Evolutionary conservation across 2,329 filamentous ascomycete species (phyloP).

Genomic region (Allantophomopsis lycopodina): DNA sequence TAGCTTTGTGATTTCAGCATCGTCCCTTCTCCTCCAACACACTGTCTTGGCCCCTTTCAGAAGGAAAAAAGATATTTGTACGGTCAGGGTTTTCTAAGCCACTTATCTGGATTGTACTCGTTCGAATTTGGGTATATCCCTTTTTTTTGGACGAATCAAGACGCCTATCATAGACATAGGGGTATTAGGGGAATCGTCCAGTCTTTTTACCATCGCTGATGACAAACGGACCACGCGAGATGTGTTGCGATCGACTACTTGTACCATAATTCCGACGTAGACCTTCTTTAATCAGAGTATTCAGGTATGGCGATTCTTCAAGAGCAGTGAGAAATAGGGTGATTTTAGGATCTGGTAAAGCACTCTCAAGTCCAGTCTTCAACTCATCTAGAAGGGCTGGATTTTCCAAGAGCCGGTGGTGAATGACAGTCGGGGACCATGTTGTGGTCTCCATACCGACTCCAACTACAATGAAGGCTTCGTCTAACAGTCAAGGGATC

Average conservation of each 20-base stretch:
- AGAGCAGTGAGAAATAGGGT: constrained; percentile 5
- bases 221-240: not conserved
- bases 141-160: constrained; percentile 5
- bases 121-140: constrained; percentile 8
- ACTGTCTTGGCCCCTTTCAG: constrained; percentile 8
- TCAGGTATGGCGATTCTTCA: not conserved
- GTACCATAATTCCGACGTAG: not conserved
- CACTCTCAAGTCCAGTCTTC: constrained; percentile 11
- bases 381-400: constrained; percentile 10
- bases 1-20: constrained; percentile 1
- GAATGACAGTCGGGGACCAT: constrained; percentile 12
- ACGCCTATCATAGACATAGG: constrained; percentile 6
- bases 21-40: constrained; percentile 5
- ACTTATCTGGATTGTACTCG: constrained; percentile 7
- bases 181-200: constrained; percentile 11
- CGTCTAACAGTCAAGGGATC: constrained; percentile 19
- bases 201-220: constrained; percentile 5
- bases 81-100: constrained; percentile 14
- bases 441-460: constrained; percentile 25
- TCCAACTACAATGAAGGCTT: constrained; percentile 20
- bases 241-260: not conserved
- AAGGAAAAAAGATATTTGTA: constrained; percentile 11
- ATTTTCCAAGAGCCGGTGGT: constrained; percentile 14
- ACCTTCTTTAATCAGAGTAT: not conserved
- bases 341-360: constrained; percentile 7